Evolutionary conservation across 805 yeast genomes (phyloP).

Genomic region (Komagataella kurtzmanii): DNA sequence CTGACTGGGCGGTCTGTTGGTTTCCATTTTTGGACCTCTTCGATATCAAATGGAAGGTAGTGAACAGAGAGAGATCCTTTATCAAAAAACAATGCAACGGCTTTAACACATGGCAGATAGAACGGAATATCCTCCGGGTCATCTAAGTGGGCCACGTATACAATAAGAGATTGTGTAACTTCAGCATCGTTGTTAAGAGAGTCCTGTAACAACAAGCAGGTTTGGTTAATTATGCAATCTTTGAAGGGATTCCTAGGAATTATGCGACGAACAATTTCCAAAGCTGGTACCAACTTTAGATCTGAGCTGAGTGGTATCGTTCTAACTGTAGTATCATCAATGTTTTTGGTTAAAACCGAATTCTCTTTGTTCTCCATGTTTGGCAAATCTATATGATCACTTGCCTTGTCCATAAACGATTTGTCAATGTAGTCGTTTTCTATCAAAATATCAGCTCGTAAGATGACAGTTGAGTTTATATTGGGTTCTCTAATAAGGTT

Average conservation of each 20-base stretch:
- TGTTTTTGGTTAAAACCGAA: slow-evolving; percentile 11
- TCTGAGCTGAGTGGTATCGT: slow-evolving; percentile 15
- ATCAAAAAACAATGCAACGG: slow-evolving; percentile 56
- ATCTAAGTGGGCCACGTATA: slow-evolving; percentile 68
- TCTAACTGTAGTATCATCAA: slow-evolving; percentile 29
- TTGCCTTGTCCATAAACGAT: slow-evolving; percentile 6
- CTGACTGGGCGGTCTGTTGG: slow-evolving; percentile 47
- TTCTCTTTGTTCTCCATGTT: slow-evolving; percentile 1
- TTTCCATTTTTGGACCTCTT: slow-evolving; percentile 13
- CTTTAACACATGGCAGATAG: slow-evolving; percentile 76
- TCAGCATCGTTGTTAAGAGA: slow-evolving; percentile 9
- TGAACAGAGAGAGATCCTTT: slow-evolving; percentile 47
- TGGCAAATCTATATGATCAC: slow-evolving; percentile 7
- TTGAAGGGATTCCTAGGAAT: slow-evolving; percentile 88
- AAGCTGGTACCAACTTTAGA: slow-evolving; percentile 19
- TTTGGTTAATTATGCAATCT: slow-evolving; percentile 74
- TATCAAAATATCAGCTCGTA: slow-evolving; percentile 71
- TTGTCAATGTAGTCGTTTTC: slow-evolving; percentile 25
- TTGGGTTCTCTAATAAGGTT: slow-evolving; percentile 75
- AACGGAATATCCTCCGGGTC: slow-evolving; percentile 57
- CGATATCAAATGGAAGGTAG: slow-evolving; percentile 46
- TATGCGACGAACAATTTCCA: slow-evolving; percentile 63
- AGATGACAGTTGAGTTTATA: slow-evolving; percentile 80
- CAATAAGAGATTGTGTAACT: slow-evolving; percentile 36
- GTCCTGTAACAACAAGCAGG: slow-evolving; percentile 44